Evolutionary conservation across 2,329 filamentous ascomycete genomes (phyloP), one percentile per base, ranked within the genome.

Genomic region (Ceratocystis cubensis): DNA sequence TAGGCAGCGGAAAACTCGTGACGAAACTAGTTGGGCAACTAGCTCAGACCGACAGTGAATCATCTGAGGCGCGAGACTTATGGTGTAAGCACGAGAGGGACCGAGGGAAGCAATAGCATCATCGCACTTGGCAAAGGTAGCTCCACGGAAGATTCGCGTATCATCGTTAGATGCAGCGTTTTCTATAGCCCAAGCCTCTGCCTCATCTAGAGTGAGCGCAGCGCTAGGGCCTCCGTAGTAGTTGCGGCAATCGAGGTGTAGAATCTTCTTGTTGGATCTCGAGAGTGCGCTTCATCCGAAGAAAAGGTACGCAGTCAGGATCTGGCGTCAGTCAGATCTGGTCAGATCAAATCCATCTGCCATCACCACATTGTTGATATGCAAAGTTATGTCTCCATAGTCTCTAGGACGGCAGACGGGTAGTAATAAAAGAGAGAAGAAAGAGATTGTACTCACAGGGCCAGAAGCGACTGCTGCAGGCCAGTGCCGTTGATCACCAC

Each of bases 161-260:
- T 61, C 25, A 64, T 73, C 69, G 30, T 73, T 71, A 25, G 70
- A 69, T 44, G 70, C 62, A 65, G 76, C 73, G 48, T 73, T 64
- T 64, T 70, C 69, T 3, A 71, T 70, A 5, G 69, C 69, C 91
- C 91, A 97, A 46, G 81, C 80, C 71, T 92, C 86, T 46, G 84
- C 86, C 74, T 96, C 93, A 69, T 89, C 83, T 45, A 96, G 79
- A 75, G 86, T 94, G 70, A 97, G 83, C 1, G 91, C 90, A 69
- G 93, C 91, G 74, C 96, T 91, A 48, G 86, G 75, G 65, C 88
- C 89, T 72, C 93, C 93, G 77, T 97, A 97, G 76, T 90, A 96
- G 69, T 86, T 81, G 77, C 96, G 92, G 70, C 84, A 82, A 74
- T 97, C 93, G 74, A 96, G 79, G 75, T 97, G 93, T 68, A 97